phyloP scores from a whole-genome alignment of 805 yeast genomes.

The Grigorovia humatica region DNA sequence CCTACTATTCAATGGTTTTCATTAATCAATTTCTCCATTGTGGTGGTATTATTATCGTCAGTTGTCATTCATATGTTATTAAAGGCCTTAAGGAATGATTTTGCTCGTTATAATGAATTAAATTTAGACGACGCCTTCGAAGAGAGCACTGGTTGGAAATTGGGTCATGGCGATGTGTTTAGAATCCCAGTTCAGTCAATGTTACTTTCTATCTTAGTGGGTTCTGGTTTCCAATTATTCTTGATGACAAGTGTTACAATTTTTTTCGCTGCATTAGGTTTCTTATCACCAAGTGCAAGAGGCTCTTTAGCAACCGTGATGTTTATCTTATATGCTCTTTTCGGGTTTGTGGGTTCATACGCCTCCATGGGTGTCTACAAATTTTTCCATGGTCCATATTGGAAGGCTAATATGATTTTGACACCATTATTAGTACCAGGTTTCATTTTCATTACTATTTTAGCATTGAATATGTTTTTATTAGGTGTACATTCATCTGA shows the following conservation, averaged over 20 bases:
- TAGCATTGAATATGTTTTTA: slow-evolving; percentile 72
- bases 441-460: slow-evolving; percentile 47
- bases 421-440: slow-evolving; percentile 89
- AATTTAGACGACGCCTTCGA: slow-evolving; percentile 78
- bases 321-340: slow-evolving; percentile 72
- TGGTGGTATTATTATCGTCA: slow-evolving; percentile 66
- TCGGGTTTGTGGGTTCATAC: slow-evolving; percentile 76
- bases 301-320: slow-evolving; percentile 87
- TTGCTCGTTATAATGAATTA: slow-evolving; percentile 78
- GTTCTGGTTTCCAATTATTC: slow-evolving; percentile 79
- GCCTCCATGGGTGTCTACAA: slow-evolving; percentile 80
- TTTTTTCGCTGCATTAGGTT: slow-evolving; percentile 76
- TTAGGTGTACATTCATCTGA: slow-evolving; percentile 77
- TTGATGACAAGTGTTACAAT: slow-evolving; percentile 66
- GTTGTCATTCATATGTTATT: slow-evolving; percentile 71
- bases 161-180: slow-evolving; percentile 91
- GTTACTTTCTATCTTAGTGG: slow-evolving; percentile 69
- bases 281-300: slow-evolving; percentile 87
- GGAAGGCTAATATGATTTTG: slow-evolving; percentile 76
- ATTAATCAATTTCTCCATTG: slow-evolving; percentile 70
- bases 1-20: slow-evolving; percentile 96
- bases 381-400: slow-evolving; percentile 81
- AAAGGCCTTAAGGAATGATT: slow-evolving; percentile 75
- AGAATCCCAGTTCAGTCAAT: slow-evolving; percentile 67
- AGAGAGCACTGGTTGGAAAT: slow-evolving; percentile 95